These are phyloP conservation scores for Triglochin maritima DNA, from an alignment of 106 monocot species.

Conservation along the genomic window DNA sequence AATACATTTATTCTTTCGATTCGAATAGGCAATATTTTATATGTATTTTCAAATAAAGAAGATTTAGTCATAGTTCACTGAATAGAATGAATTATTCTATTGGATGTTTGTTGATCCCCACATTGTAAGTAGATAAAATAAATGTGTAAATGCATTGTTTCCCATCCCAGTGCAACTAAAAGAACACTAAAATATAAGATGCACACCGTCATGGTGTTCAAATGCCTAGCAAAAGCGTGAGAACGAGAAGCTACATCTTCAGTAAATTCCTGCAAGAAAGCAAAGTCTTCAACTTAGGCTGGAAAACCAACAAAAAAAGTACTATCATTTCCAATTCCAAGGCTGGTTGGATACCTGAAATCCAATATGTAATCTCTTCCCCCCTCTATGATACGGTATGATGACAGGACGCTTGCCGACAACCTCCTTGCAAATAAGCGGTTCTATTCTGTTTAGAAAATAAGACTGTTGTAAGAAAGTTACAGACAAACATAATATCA, in stretches of 20 bases:
- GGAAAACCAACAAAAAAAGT: background rate
- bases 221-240: slow-evolving; percentile 31
- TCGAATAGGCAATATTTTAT: too few relatives aligned
- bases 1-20: too few relatives aligned
- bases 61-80: too few relatives aligned
- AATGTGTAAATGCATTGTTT: too few relatives aligned
- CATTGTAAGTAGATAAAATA: too few relatives aligned
- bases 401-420: slow-evolving; percentile 67
- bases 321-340: background rate
- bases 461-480: too few relatives aligned
- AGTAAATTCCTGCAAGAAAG: slow-evolving; percentile 59
- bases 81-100: too few relatives aligned
- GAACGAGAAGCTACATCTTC: slow-evolving; percentile 50
- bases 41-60: too few relatives aligned
- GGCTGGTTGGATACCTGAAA: slow-evolving; percentile 40
- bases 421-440: slow-evolving; percentile 87
- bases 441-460: slow-evolving; percentile 79
- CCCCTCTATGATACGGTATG: slow-evolving; percentile 94
- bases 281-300: background rate
- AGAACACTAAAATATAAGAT: too few relatives aligned
- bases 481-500: too few relatives aligned
- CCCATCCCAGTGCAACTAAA: too few relatives aligned
- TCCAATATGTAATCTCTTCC: slow-evolving; percentile 86
- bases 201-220: slow-evolving; percentile 54
- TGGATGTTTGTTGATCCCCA: too few relatives aligned